phyloP scores from a whole-genome alignment of 495 filamentous ascomycete species.

The Penicillium simplicissimum region DNA sequence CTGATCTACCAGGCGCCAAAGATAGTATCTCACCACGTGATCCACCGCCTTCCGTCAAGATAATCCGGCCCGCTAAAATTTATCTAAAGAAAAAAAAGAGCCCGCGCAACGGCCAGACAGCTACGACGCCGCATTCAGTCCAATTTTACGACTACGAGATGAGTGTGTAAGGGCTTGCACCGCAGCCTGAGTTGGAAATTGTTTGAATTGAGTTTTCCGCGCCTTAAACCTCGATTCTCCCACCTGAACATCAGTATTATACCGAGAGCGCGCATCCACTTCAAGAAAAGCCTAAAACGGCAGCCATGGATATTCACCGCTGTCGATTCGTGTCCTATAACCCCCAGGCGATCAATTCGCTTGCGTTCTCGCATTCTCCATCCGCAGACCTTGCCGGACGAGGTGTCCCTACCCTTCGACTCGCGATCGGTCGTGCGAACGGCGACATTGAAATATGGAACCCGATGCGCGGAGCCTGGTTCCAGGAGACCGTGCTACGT shows the following conservation, averaged over 20 bases:
- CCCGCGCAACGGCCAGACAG: conserved; percentile 26
- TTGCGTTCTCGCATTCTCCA: conserved; percentile 86
- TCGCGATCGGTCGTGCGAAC: conserved; percentile 90
- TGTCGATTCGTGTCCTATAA: conserved; percentile 97
- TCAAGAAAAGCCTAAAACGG: conserved; percentile 15
- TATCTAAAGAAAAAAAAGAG: conserved; percentile 37
- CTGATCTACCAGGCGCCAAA: neutral
- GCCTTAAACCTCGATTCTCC: conserved; percentile 13
- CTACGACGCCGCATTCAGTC: conserved; percentile 22
- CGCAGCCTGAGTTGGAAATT: conserved; percentile 27
- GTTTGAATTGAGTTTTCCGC: conserved; percentile 22
- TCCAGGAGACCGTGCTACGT: conserved; percentile 80
- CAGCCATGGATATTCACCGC: conserved; percentile 89
- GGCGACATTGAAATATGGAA: conserved; percentile 99
- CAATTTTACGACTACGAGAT: conserved; percentile 28
- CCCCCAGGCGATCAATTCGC: conserved; percentile 86
- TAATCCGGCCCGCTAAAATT: conserved; percentile 38
- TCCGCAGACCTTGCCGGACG: conserved; percentile 52
- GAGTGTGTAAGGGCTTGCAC: conserved; percentile 38
- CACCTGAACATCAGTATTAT: conserved; percentile 11
- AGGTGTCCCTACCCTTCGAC: conserved; percentile 61
- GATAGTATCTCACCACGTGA: conserved; percentile 21
- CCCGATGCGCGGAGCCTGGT: conserved; percentile 79
- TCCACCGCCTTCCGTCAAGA: conserved; percentile 21
- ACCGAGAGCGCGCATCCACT: conserved; percentile 21